phyloP scores from a whole-genome alignment of 1,139 yeast genomes.

The Magnusiomyces tetraspermus region DNA sequence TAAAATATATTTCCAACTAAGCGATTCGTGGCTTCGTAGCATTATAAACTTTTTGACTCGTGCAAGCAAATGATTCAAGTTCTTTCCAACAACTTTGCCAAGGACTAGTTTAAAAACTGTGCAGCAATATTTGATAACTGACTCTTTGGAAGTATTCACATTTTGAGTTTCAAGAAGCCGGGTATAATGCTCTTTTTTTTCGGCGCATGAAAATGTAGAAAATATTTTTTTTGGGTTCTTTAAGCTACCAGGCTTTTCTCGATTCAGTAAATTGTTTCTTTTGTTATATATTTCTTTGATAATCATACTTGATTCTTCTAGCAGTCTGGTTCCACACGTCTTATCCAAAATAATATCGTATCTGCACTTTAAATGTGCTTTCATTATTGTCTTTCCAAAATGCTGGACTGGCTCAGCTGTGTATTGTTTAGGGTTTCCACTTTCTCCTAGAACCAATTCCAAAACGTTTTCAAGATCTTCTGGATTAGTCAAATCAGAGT shows the following conservation, averaged over 20 bases:
- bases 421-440: constrained; percentile 1
- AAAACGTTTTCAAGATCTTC: neutral
- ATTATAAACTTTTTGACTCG: neutral
- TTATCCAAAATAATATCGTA: neutral
- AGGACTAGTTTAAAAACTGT: neutral
- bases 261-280: neutral
- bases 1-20: neutral
- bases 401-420: too few species aligned
- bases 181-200: neutral
- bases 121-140: neutral
- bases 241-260: neutral
- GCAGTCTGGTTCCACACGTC: neutral
- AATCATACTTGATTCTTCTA: neutral
- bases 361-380: neutral
- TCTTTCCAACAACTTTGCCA: neutral
- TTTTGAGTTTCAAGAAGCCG: neutral
- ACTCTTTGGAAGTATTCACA: neutral
- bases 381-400: neutral
- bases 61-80: neutral
- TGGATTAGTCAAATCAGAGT: neutral
- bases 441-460: neutral
- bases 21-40: neutral
- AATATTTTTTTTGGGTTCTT: too few species aligned
- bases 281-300: neutral
- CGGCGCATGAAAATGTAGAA: neutral